A percentile compares a stretch with the other conserved stretches of the same genome.
These are phyloP conservation scores for Trichoderma asperellum DNA, from an alignment of 2,329 filamentous ascomycete genomes.

Conservation along the genomic window DNA sequence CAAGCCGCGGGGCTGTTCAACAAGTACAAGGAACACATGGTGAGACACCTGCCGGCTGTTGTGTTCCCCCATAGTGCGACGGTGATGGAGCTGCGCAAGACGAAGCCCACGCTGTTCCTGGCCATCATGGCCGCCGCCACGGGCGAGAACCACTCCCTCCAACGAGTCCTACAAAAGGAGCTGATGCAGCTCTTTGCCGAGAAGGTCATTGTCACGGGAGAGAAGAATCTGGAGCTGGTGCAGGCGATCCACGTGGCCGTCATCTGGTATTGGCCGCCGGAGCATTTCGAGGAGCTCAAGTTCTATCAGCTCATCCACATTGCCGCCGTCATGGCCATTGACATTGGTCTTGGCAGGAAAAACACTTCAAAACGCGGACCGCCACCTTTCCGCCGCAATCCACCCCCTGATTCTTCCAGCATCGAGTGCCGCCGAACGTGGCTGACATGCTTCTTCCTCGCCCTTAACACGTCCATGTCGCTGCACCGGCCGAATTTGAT, in stretches of 20 bases:
- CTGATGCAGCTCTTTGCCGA: slow-evolving; percentile 75
- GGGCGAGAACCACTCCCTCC: slow-evolving; percentile 58
- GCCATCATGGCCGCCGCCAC: slow-evolving; percentile 69
- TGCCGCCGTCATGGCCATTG: slow-evolving; percentile 79
- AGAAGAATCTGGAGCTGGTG: slow-evolving; percentile 82
- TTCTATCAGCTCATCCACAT: slow-evolving; percentile 88
- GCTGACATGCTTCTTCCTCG: slow-evolving; percentile 63
- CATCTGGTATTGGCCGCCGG: slow-evolving; percentile 86
- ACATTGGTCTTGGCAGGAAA: slow-evolving; percentile 71
- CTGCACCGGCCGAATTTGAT: slow-evolving; percentile 64
- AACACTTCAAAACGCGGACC: slow-evolving; percentile 29
- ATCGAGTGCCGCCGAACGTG: slow-evolving; percentile 62
- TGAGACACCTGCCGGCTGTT: slow-evolving; percentile 64
- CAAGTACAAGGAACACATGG: slow-evolving; percentile 64
- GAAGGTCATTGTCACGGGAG: slow-evolving; percentile 71
- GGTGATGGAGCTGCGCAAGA: slow-evolving; percentile 58
- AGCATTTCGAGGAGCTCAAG: slow-evolving; percentile 83
- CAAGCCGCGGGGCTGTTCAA: slow-evolving; percentile 59
- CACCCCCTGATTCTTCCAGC: slow-evolving; percentile 55
- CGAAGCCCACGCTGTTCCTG: slow-evolving; percentile 70
- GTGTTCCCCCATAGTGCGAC: slow-evolving; percentile 60
- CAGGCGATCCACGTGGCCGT: slow-evolving; percentile 75
- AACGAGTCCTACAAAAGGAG: slow-evolving; percentile 67
- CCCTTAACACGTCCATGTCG: slow-evolving; percentile 63
- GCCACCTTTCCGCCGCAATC: slow-evolving; percentile 47